These are phyloP conservation scores for Bromus sterilis DNA, from an alignment of 176 grass and related monocot species.

Conservation along the genomic window DNA sequence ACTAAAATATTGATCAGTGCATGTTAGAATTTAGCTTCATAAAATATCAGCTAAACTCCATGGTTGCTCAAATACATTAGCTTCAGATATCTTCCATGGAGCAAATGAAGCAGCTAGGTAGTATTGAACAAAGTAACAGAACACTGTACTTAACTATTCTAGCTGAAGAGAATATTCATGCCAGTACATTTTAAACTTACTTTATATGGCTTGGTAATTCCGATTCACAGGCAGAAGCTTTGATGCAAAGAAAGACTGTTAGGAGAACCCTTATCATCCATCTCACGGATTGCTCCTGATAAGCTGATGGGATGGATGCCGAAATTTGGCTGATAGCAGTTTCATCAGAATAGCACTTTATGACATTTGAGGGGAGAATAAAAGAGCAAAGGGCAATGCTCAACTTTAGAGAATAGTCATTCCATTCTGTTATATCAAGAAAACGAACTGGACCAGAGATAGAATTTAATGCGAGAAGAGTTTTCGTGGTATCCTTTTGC, in stretches of 20 bases:
- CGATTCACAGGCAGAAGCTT: conserved; percentile 50
- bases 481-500: conserved; percentile 15
- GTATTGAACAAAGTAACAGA: not conserved
- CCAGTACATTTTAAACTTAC: conserved; percentile 25
- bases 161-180: not conserved
- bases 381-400: conserved; percentile 78
- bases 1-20: not conserved
- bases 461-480: conserved; percentile 23
- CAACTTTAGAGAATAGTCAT: conserved; percentile 63
- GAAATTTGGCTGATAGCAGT: conserved; percentile 45
- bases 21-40: not conserved
- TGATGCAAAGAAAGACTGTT: conserved; percentile 80
- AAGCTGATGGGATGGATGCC: conserved; percentile 49
- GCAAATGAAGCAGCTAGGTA: not conserved
- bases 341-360: conserved; percentile 35
- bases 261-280: conserved; percentile 79
- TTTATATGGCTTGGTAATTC: conserved; percentile 68
- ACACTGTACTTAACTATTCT: not conserved
- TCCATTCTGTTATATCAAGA: conserved; percentile 69
- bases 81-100: not conserved
- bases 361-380: conserved; percentile 59
- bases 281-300: conserved; percentile 79
- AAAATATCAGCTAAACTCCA: not conserved
- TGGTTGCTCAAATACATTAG: not conserved
- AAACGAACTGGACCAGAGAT: conserved; percentile 19